These are phyloP conservation scores for Trichophyton mentagrophytes DNA, from an alignment of 2,329 filamentous ascomycete species.

Conservation along the genomic window DNA sequence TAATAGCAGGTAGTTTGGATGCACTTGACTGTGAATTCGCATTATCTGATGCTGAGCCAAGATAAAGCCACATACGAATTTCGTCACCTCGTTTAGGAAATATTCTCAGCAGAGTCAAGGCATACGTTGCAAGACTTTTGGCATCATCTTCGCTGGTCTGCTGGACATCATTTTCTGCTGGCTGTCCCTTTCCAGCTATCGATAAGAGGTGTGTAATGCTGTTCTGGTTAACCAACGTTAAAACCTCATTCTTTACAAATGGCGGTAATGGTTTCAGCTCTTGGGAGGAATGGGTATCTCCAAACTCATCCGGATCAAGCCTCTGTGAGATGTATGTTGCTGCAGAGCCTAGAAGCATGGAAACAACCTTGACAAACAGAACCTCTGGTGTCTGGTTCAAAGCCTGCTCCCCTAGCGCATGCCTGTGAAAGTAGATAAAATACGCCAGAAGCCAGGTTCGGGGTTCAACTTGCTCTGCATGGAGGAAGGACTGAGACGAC, in stretches of 20 bases:
- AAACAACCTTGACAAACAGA: constrained; percentile 45
- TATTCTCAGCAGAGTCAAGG: constrained; percentile 69
- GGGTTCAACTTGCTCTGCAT: constrained; percentile 26
- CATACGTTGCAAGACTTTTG: constrained; percentile 70
- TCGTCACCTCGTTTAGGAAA: constrained; percentile 75
- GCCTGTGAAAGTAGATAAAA: constrained; percentile 46
- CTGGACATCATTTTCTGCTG: constrained; percentile 15
- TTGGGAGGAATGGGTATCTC: constrained; percentile 17
- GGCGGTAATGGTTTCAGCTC: constrained; percentile 26
- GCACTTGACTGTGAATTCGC: constrained; percentile 21
- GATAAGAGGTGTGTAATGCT: constrained; percentile 55
- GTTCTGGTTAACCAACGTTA: constrained; percentile 59
- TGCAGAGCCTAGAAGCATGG: constrained; percentile 43
- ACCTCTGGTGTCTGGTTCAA: constrained; percentile 35
- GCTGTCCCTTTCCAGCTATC: constrained; percentile 22
- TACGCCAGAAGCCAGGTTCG: constrained; percentile 47
- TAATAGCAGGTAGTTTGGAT: constrained; percentile 50
- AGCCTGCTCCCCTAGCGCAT: constrained; percentile 29
- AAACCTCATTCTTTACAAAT: constrained; percentile 54
- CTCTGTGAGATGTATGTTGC: constrained; percentile 41
- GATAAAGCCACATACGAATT: constrained; percentile 86
- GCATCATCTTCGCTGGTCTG: constrained; percentile 42
- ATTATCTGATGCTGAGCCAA: constrained; percentile 49
- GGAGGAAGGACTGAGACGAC: constrained; percentile 16
- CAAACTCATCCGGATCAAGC: constrained; percentile 33